Evolutionary conservation across 768 basidiomycete genomes (phyloP).

Genomic region (Leccinum disarticulatum): DNA sequence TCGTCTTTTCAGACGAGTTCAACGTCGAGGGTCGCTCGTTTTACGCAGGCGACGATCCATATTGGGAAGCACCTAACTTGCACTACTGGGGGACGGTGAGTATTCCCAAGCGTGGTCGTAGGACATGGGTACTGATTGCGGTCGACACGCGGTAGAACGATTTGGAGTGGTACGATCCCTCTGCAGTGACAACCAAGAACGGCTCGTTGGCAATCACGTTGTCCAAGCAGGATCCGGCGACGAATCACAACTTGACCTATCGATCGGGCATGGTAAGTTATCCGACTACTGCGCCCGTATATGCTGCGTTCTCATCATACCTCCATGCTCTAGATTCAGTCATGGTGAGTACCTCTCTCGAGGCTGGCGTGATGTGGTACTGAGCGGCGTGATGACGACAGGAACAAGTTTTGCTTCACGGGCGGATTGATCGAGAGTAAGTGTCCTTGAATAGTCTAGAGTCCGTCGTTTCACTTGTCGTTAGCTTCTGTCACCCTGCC

Average conservation of each 20-base stretch:
- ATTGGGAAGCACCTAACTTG: conserved; percentile 52
- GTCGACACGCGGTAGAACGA: conserved; percentile 28
- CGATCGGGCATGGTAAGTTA: conserved; percentile 38
- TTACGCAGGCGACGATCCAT: conserved; percentile 68
- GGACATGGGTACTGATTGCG: conserved; percentile 4
- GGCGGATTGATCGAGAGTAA: conserved; percentile 64
- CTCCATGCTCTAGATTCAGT: conserved; percentile 26
- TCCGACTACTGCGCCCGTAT: not conserved
- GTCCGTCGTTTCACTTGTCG: conserved; percentile 6
- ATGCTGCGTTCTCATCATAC: conserved; percentile 25
- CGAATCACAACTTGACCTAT: conserved; percentile 50
- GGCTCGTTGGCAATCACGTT: conserved; percentile 54
- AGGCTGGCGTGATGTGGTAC: not conserved
- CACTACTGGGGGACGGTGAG: conserved; percentile 69
- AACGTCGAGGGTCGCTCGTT: conserved; percentile 69
- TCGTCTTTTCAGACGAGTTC: conserved; percentile 85
- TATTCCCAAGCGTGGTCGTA: not conserved
- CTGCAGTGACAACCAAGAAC: conserved; percentile 46
- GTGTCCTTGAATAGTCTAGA: not conserved
- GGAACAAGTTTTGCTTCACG: conserved; percentile 81
- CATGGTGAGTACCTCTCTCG: conserved; percentile 22
- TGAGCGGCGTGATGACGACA: conserved; percentile 12
- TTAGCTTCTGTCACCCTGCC: conserved; percentile 41
- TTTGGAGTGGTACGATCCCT: conserved; percentile 63
- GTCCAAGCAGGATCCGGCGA: conserved; percentile 38